phyloP scores from a whole-genome alignment of 1,284 basidiomycete genomes.

The Irpex sp. region DNA sequence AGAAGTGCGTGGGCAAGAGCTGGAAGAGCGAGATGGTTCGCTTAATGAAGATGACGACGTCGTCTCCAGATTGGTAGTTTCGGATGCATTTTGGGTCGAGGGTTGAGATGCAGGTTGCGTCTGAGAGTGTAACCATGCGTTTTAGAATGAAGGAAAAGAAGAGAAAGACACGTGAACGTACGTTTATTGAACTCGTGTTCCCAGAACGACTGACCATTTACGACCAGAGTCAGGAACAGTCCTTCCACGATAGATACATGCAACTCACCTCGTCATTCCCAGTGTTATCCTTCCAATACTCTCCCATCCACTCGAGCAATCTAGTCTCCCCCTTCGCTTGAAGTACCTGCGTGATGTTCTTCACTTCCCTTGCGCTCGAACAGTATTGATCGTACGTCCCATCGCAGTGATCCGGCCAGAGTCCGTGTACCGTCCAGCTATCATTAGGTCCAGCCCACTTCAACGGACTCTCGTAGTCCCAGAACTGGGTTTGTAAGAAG shows the following conservation, averaged over 20 bases:
- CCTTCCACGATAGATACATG: neutral
- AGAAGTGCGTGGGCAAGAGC: slow-evolving; percentile 7
- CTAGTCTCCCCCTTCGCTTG: slow-evolving; percentile 3
- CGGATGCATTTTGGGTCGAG: slow-evolving; percentile 13
- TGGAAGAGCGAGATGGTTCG: slow-evolving; percentile 11
- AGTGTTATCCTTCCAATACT: slow-evolving; percentile 11
- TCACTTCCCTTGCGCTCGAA: slow-evolving; percentile 2
- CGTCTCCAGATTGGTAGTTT: slow-evolving; percentile 4
- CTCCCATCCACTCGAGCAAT: slow-evolving; percentile 10
- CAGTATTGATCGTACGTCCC: slow-evolving; percentile 11
- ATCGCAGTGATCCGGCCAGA: slow-evolving; percentile 13
- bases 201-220: slow-evolving; percentile 7
- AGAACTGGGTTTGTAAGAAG: slow-evolving; percentile 12
- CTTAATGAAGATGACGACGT: slow-evolving; percentile 12
- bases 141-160: neutral
- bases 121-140: neutral
- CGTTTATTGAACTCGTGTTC: slow-evolving; percentile 13
- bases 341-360: slow-evolving; percentile 10
- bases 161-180: neutral
- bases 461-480: slow-evolving; percentile 10
- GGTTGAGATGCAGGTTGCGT: slow-evolving; percentile 12
- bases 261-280: slow-evolving; percentile 12
- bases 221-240: neutral
- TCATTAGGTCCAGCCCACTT: slow-evolving; percentile 8
- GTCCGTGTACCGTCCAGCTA: slow-evolving; percentile 12